Conservation (phyloP, 371 early-diverging fungal species). For the Chytridium lagenaria region DNA sequence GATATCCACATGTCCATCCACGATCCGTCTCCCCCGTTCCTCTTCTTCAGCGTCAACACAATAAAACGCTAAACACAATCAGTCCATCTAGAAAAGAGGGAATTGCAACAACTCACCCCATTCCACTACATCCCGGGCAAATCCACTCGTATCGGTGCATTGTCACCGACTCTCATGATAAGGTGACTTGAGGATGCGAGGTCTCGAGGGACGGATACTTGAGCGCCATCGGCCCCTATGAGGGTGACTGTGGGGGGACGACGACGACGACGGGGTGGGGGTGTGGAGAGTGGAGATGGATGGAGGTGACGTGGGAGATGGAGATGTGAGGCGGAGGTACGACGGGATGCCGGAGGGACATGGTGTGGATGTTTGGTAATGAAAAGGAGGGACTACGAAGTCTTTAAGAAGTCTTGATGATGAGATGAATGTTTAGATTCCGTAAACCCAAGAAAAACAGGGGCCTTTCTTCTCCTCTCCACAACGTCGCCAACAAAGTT, state of each 20-base stretch:
- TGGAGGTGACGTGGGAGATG: background rate
- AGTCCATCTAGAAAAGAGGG: background rate
- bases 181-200: background rate
- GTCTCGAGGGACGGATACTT: background rate
- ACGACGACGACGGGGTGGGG: background rate
- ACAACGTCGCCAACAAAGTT: no score
- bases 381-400: no score
- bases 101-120: background rate
- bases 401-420: no score
- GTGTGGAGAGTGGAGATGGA: background rate
- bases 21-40: background rate
- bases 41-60: background rate
- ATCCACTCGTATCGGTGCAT: background rate
- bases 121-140: background rate
- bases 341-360: no score
- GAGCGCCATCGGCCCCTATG: background rate
- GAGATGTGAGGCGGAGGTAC: background rate
- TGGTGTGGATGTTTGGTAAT: no score
- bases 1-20: background rate
- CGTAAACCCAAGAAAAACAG: no score
- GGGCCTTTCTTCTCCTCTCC: no score
- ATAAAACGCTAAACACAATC: background rate
- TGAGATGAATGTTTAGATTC: no score
- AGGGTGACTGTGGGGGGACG: background rate
- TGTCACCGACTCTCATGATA: background rate